Evolutionary conservation across 345 rosid species (phyloP), one percentile per base, ranked within the genome.

Genomic region (Syzygium jambos): DNA sequence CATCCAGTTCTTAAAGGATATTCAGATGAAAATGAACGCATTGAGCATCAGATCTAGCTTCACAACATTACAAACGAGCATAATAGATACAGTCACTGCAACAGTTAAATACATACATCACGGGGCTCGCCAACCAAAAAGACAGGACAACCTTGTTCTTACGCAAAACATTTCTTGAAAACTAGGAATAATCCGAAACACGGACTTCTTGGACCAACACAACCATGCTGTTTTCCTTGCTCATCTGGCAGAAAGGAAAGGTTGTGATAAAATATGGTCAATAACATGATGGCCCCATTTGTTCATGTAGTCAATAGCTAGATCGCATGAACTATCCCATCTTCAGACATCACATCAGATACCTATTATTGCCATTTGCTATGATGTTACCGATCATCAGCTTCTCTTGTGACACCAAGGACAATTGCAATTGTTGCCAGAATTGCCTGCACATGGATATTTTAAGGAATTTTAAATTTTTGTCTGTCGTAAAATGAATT

Each of bases 351-450:
- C 34, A n/a, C 46, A 73, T 73, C 34, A 73, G 23, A 49, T 16
- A 52, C 27, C 41, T n/a, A 55, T 29, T 51, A 53, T 4, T 22
- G 46, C 56, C 55, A 38, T 19, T 9, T 34, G 80, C 25, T 19
- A 73, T 57, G 78, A 19, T n/a, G 55, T 86, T 30, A 86, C 91
- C 91, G 89, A 13, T 86, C 93, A 78, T 89, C 51, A 59, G 89
- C 87, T 63, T 90, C 92, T 77, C 52, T 88, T 5, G 88, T 90
- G 57, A 78, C 92, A 34, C 92, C 92, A 41, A 91, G 80, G 41
- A 92, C 30, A 83, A 91, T 88, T 54, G 88, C 93, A 80, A 92
- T 77, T 27, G 91, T 89, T 16, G 90, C 93, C n/a, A 92, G 82
- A 65, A 92, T 84, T 46, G 92, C 92, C 93, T 92, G 88, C 87